A percentile compares a stretch with the other conserved stretches of the same genome.
These are phyloP conservation scores for Polygonum maritimum DNA, from an alignment of 148 eudicot species.

Conservation along the genomic window DNA sequence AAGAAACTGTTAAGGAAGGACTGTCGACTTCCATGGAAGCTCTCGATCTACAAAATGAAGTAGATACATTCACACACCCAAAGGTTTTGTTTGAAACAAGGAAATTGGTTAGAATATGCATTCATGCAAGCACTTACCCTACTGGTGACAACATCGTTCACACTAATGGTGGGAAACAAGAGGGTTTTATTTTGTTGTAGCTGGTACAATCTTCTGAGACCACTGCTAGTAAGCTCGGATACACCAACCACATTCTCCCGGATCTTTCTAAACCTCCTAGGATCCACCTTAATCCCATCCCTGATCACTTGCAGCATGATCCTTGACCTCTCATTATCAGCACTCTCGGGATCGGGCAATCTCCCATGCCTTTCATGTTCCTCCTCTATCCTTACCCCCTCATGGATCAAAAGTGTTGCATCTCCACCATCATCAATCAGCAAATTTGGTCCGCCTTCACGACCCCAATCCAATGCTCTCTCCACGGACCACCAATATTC, in stretches of 20 bases:
- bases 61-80: neutral
- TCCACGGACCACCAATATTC: slow-evolving; percentile 40
- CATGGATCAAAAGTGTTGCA: slow-evolving; percentile 76
- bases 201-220: slow-evolving; percentile 93
- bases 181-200: slow-evolving; percentile 61
- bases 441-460: slow-evolving; percentile 75
- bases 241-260: slow-evolving; percentile 74
- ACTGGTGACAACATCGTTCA: slow-evolving; percentile 91
- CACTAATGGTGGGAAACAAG: slow-evolving; percentile 88
- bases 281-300: slow-evolving; percentile 28
- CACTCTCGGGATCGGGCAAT: slow-evolving; percentile 60
- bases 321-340: slow-evolving; percentile 69
- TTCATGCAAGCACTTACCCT: slow-evolving; percentile 37
- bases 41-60: slow-evolving; percentile 57
- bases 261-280: slow-evolving; percentile 56
- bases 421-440: slow-evolving; percentile 94
- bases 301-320: slow-evolving; percentile 55
- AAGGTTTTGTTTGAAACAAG: too few relatives aligned
- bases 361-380: slow-evolving; percentile 53
- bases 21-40: slow-evolving; percentile 82
- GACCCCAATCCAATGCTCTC: slow-evolving; percentile 43
- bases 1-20: slow-evolving; percentile 87
- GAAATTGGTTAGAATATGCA: neutral
- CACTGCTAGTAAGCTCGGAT: slow-evolving; percentile 91
- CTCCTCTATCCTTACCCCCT: slow-evolving; percentile 87